Percentiles rank a stretch among this genome's conserved stretches.
Conservation (phyloP, 352 stramenopile species). For the Thraustotheca clavata region DNA sequence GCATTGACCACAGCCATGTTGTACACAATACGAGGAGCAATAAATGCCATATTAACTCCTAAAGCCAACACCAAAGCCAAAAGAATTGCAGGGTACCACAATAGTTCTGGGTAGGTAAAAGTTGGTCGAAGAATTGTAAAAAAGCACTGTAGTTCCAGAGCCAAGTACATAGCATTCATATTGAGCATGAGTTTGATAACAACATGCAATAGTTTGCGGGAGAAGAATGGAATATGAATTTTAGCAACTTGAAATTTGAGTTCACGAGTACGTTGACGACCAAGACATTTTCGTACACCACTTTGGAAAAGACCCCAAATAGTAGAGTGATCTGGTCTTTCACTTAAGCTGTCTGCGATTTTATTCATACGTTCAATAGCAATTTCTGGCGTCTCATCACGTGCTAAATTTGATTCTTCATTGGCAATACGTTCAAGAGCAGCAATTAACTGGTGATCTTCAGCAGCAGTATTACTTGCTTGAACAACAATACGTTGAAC, state of each 20-base stretch:
- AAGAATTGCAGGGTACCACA: neutral
- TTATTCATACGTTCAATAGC: constrained; percentile 1
- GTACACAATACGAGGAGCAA: neutral
- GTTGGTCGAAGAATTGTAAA: neutral
- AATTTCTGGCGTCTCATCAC: neutral
- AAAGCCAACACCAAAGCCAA: neutral
- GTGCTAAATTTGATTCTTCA: neutral
- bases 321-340: constrained; percentile 13
- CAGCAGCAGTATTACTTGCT: neutral
- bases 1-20: constrained; percentile 6
- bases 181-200: constrained; percentile 12
- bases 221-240: constrained; percentile 8
- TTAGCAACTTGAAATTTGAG: neutral
- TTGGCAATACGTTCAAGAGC: neutral
- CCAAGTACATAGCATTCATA: constrained; percentile 14
- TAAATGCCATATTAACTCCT: neutral
- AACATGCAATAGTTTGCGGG: constrained; percentile 13
- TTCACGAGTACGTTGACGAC: neutral
- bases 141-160: neutral
- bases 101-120: neutral
- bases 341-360: neutral
- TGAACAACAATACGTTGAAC: constrained; percentile 10
- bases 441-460: neutral
- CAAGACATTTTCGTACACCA: neutral
- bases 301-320: constrained; percentile 12